A percentile compares a stretch with the other conserved stretches of the same genome.
Conservation (phyloP, 2,329 filamentous ascomycete genomes). For the Pseudogymnoascus sp. region DNA sequence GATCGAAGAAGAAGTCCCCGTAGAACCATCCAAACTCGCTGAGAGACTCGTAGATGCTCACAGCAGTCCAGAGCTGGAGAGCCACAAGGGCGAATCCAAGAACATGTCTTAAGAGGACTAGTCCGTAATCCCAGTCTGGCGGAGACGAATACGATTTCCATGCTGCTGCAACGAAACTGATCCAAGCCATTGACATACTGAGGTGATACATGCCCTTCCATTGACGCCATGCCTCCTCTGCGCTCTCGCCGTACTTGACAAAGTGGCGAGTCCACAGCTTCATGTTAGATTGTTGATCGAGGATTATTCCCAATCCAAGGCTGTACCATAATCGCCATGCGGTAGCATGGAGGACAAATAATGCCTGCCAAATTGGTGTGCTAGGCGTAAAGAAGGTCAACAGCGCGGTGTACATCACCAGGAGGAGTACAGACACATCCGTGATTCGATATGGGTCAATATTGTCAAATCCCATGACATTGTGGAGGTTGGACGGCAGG, state of each 20-base stretch:
- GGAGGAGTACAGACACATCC: constrained; percentile 72
- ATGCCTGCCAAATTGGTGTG: constrained; percentile 64
- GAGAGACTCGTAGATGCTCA: constrained; percentile 90
- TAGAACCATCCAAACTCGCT: constrained; percentile 99
- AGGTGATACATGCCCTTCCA: constrained; percentile 97
- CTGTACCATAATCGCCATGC: constrained; percentile 89
- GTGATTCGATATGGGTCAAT: constrained; percentile 83
- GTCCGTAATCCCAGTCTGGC: constrained; percentile 78
- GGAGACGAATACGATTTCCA: constrained; percentile 97
- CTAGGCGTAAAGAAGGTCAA: constrained; percentile 72
- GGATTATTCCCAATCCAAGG: constrained; percentile 75
- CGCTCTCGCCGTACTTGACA: constrained; percentile 88
- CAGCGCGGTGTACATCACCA: constrained; percentile 68
- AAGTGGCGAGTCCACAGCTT: constrained; percentile 98
- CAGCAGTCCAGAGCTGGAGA: constrained; percentile 85
- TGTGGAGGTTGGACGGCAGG: constrained; percentile 67
- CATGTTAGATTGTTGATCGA: constrained; percentile 78
- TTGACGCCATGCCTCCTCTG: constrained; percentile 89
- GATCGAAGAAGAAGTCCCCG: constrained; percentile 96
- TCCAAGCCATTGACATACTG: constrained; percentile 83
- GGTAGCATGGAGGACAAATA: constrained; percentile 77
- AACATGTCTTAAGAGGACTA: constrained; percentile 80
- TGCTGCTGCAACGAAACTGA: constrained; percentile 80
- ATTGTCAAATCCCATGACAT: constrained; percentile 75
- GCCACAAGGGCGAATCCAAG: constrained; percentile 73